Percentiles rank a stretch among this genome's conserved stretches.
These are phyloP conservation scores for Nicotiana undulata DNA, from an alignment of 257 asterid species.

Conservation along the genomic window DNA sequence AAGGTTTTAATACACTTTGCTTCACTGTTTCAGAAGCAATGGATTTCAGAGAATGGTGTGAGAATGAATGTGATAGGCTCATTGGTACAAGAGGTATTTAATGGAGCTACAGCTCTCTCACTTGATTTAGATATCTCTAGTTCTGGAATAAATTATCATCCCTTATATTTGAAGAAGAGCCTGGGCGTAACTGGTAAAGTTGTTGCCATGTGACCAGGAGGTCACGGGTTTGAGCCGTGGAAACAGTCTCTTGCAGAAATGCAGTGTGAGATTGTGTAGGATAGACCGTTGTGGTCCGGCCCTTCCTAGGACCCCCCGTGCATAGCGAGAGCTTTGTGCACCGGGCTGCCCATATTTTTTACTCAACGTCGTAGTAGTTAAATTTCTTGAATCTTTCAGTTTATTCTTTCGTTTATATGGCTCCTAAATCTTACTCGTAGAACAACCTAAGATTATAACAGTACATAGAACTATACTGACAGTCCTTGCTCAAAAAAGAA, in stretches of 20 bases:
- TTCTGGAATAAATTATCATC: not conserved
- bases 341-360: not conserved
- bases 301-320: too few species aligned
- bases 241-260: too few species aligned
- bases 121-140: not conserved
- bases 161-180: not conserved
- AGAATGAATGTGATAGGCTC: constrained; percentile 81
- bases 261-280: too few species aligned
- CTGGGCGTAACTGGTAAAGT: too few species aligned
- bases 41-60: constrained; percentile 95
- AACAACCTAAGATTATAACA: not conserved
- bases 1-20: not conserved
- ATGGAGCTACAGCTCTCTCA: not conserved
- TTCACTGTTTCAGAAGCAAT: constrained; percentile 60
- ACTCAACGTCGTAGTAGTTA: not conserved
- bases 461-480: not conserved
- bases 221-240: too few species aligned
- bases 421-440: not conserved
- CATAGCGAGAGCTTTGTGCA: too few species aligned
- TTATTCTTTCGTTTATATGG: not conserved
- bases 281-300: too few species aligned
- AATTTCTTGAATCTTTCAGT: not conserved
- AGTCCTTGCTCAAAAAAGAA: not conserved
- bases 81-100: constrained; percentile 73
- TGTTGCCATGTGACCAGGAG: too few species aligned